A percentile compares a stretch with the other conserved stretches of the same genome.
Evolutionary conservation across 2,329 filamentous ascomycete genomes (phyloP).

Genomic region (Sclerotinia subarctica): DNA sequence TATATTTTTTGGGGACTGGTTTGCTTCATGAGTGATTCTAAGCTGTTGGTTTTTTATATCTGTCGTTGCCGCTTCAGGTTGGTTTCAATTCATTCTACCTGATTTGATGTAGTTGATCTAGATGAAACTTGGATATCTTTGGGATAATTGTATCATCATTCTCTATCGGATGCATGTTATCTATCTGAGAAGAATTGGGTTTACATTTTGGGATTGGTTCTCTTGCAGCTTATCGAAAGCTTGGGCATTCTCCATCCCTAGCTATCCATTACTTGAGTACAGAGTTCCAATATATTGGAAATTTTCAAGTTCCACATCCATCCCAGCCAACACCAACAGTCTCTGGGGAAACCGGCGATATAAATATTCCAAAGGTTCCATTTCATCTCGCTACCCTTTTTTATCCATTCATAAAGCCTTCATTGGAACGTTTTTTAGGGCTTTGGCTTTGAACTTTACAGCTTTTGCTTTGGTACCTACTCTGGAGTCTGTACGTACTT

Average conservation of each 20-base stretch:
- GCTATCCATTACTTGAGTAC: not conserved
- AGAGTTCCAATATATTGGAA: not conserved
- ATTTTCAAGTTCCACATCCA: not conserved
- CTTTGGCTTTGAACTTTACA: no score
- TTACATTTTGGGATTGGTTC: not conserved
- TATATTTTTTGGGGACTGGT: not conserved
- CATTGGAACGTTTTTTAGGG: not conserved
- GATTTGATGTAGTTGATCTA: not conserved
- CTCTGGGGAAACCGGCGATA: slow-evolving; percentile 16
- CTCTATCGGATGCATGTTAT: no score
- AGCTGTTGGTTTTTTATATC: not conserved
- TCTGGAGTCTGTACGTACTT: no score
- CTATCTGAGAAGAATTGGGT: not conserved
- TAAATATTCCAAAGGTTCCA: not conserved
- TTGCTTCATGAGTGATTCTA: not conserved
- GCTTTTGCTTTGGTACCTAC: no score
- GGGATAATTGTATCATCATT: no score
- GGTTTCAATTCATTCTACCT: not conserved
- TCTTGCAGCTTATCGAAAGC: not conserved
- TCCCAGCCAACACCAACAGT: not conserved
- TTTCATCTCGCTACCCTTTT: not conserved
- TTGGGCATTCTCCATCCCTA: not conserved
- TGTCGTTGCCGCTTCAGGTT: not conserved
- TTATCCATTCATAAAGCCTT: not conserved
- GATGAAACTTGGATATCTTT: not conserved